Evolutionary conservation across 441 rosid genomes (phyloP).

Genomic region (Mallotus repandus): DNA sequence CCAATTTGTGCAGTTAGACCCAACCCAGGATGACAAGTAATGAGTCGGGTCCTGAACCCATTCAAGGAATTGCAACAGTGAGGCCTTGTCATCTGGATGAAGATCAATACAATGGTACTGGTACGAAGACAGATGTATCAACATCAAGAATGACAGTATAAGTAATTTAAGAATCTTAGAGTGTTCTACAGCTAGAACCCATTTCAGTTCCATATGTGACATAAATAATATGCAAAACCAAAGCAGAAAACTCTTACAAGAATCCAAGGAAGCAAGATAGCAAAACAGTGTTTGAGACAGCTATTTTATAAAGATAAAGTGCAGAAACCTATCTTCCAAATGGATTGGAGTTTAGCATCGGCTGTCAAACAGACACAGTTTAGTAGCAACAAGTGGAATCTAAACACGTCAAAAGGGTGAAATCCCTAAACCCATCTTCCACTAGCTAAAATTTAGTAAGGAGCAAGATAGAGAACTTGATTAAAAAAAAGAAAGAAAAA

Average conservation of each 20-base stretch:
- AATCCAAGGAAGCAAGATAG: not conserved
- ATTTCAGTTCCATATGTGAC: conserved; percentile 37
- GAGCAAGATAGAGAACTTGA: not conserved
- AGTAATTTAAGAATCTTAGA: conserved; percentile 24
- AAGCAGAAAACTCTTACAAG: not conserved
- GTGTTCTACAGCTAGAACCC: conserved; percentile 22
- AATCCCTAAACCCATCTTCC: conserved; percentile 9
- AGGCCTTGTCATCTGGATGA: conserved; percentile 55
- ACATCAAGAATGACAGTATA: conserved; percentile 22
- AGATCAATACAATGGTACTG: conserved; percentile 43
- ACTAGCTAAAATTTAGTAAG: not conserved
- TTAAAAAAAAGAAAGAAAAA: not conserved
- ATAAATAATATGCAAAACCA: not conserved
- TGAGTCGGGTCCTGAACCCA: conserved; percentile 51
- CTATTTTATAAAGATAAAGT: not conserved
- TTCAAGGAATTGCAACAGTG: conserved; percentile 52
- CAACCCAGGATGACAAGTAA: conserved; percentile 59
- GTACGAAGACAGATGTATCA: conserved; percentile 33
- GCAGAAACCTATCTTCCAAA: not conserved
- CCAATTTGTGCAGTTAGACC: conserved; percentile 66
- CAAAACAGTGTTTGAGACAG: not conserved
- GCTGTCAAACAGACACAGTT: not conserved
- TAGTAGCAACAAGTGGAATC: conserved; percentile 10
- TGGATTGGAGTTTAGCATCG: not conserved
- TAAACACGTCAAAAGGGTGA: not conserved